Evolutionary conservation across 345 rosid genomes (phyloP).

Genomic region (Bretschneidera sinensis): DNA sequence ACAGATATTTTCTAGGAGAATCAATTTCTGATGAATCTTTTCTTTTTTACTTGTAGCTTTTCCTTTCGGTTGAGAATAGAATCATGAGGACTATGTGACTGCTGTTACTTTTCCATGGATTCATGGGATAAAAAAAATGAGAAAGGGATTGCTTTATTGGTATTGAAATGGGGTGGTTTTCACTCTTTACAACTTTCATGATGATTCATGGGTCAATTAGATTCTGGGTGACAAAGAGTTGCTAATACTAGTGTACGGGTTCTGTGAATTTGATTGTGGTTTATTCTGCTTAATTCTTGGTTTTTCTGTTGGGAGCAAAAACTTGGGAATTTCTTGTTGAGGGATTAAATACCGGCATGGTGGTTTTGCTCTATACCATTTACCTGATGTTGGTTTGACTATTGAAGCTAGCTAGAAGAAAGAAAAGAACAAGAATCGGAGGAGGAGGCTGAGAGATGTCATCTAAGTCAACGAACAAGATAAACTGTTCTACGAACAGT

Average conservation of each 20-base stretch:
- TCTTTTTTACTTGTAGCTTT: background rate
- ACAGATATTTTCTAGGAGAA: background rate
- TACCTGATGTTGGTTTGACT: conserved; percentile 15
- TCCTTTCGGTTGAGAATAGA: background rate
- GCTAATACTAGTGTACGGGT: conserved; percentile 3
- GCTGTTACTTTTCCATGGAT: background rate
- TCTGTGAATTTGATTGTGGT: conserved; percentile 19
- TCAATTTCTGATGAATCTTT: background rate
- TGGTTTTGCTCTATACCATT: conserved; percentile 12
- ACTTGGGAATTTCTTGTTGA: conserved; percentile 12
- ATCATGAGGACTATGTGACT: background rate
- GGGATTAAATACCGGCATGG: conserved; percentile 6
- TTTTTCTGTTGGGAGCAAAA: conserved; percentile 3
- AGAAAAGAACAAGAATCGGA: conserved; percentile 10
- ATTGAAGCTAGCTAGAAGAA: conserved; percentile 12
- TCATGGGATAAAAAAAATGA: background rate
- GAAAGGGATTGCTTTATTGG: background rate
- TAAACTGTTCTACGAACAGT: conserved; percentile 41
- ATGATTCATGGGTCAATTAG: conserved; percentile 32
- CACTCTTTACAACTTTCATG: conserved; percentile 8
- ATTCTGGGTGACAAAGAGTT: conserved; percentile 16
- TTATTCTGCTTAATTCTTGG: conserved; percentile 1
- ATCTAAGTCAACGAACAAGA: conserved; percentile 37
- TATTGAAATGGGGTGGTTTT: background rate
- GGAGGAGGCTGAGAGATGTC: conserved; percentile 38